These are phyloP conservation scores for Avena eriantha DNA, from an alignment of 176 grass and related monocot species.

Conservation along the genomic window DNA sequence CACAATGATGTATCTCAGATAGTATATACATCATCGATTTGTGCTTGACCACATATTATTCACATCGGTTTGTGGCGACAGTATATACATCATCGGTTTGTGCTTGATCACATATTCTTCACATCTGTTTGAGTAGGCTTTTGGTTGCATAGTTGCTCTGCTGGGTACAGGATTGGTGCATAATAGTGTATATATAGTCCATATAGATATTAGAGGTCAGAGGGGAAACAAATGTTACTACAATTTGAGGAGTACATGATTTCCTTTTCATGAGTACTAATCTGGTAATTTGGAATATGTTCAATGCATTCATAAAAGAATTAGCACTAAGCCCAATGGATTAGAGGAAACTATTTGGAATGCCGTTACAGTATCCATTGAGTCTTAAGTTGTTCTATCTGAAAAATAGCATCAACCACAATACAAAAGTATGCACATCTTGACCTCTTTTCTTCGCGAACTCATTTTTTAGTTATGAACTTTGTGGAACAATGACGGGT, in stretches of 20 bases:
- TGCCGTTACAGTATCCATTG: constrained; percentile 83
- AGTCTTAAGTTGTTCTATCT: constrained; percentile 81
- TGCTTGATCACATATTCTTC: background rate
- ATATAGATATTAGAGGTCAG: background rate
- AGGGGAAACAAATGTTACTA: background rate
- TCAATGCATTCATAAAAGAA: constrained; percentile 76
- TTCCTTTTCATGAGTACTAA: constrained; percentile 5
- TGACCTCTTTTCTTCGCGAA: constrained; percentile 27
- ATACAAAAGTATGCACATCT: constrained; percentile 52
- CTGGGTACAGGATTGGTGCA: background rate
- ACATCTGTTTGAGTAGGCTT: too few species aligned
- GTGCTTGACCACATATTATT: too few species aligned
- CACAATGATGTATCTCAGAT: too few species aligned
- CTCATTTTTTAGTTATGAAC: background rate
- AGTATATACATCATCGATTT: too few species aligned
- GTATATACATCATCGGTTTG: background rate
- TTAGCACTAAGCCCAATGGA: constrained; percentile 78
- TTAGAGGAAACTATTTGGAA: constrained; percentile 73
- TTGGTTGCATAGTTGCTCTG: too few species aligned
- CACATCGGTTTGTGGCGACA: too few species aligned
- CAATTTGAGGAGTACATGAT: background rate
- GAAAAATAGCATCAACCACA: constrained; percentile 69
- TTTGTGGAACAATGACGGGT: background rate
- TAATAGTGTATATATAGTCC: background rate
- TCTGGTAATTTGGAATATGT: constrained; percentile 64